phyloP scores from a whole-genome alignment of 2,329 filamentous ascomycete species.

The Neonectria sp. region DNA sequence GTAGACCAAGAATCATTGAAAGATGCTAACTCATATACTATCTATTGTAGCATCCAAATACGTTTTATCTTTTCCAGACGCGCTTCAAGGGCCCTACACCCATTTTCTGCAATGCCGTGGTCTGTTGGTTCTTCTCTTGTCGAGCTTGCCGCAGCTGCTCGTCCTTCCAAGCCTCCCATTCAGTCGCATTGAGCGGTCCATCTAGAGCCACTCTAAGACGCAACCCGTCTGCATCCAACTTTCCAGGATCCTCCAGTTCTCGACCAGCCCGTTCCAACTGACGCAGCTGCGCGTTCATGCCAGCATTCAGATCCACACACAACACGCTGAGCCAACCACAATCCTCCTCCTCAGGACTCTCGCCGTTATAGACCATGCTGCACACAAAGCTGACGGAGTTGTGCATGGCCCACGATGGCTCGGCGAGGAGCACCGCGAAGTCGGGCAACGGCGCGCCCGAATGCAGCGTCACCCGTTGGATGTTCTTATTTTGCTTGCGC shows the following conservation, averaged over 20 bases:
- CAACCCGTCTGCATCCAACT: slow-evolving; percentile 8
- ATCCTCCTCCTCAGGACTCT: neutral
- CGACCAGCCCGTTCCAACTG: slow-evolving; percentile 8
- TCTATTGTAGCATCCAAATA: no score
- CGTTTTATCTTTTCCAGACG: neutral
- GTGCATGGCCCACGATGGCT: slow-evolving; percentile 9
- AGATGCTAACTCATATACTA: no score
- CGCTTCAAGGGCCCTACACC: slow-evolving; percentile 3
- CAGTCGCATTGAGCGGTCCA: slow-evolving; percentile 11
- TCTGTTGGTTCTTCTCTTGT: neutral
- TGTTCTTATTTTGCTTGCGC: slow-evolving; percentile 12
- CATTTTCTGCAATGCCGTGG: neutral
- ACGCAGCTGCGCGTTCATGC: slow-evolving; percentile 16
- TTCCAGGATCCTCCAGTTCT: neutral
- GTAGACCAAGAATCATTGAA: no score
- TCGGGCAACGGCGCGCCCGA: slow-evolving; percentile 7
- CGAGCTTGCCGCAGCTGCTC: neutral
- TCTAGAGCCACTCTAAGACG: slow-evolving; percentile 17
- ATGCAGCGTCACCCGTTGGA: slow-evolving; percentile 18
- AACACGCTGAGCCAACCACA: neutral
- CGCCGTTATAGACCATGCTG: slow-evolving; percentile 6
- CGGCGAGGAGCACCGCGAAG: neutral
- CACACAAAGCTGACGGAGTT: slow-evolving; percentile 21
- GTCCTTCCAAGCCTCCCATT: slow-evolving; percentile 17
- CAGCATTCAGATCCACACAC: slow-evolving; percentile 10